Evolutionary conservation across 139 green algal genomes (phyloP), one percentile per base, ranked within the genome.

Genomic region (Gonium pectorale): DNA sequence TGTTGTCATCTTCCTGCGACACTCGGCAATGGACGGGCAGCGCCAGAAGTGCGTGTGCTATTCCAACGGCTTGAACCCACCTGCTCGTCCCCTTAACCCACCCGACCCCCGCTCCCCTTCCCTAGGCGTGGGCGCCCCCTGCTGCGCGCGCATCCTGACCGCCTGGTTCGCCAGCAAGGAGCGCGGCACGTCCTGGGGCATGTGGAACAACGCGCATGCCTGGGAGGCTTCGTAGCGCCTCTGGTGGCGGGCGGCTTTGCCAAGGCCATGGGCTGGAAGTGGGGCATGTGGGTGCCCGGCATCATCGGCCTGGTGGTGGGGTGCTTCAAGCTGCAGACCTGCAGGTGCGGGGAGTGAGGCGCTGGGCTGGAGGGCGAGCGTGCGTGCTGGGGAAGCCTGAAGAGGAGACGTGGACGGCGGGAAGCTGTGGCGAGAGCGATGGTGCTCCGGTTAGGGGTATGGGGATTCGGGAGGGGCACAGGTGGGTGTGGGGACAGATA

Each of bases 71-170:
- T n/a, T n/a, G n/a, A n/a, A n/a, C n/a, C n/a, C n/a, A n/a, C n/a
- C n/a, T n/a, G n/a, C n/a, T n/a, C n/a, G n/a, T n/a, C n/a, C 19
- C 56, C 56, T 66, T 29, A 33, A 17, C 56, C 56, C 27, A 29
- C 17, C 19, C 24, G 7, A 7, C 56, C 56, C 21, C n/a, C 19
- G 8, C 24, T 26, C 29, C 27, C 8, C n/a, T n/a, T n/a, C n/a
- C n/a, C 91, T 99, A 93, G 97, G 97, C 26, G 92, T 99, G 51
- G 97, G 97, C 31, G 96, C 94, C 1, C 96, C 96, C 46, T 96
- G 94, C 86, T 99, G 97, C 90, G 96, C 97, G 1, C 92, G 97
- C 78, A 98, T 99, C 79, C 89, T 99, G 72, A 99, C 97, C n/a
- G 94, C 93, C 44, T 99, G 97, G 97, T 99, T 97, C 89, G 93